Conservation (phyloP, 1,284 basidiomycete species). For the Cutaneotrichosporon sp. region DNA sequence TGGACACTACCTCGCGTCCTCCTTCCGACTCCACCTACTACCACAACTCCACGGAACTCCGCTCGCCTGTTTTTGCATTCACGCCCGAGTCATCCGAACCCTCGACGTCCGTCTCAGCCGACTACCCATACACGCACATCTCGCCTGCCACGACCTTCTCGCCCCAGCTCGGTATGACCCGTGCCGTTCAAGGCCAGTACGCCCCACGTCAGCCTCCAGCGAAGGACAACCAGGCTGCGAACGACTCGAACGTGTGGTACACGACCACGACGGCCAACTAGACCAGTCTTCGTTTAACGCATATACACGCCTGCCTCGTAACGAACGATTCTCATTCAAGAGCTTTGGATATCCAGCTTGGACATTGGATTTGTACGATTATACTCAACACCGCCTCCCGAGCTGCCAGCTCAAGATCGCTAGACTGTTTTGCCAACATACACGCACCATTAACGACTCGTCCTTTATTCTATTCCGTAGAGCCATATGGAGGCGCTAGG, state of each 20-base stretch:
- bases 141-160: constrained; percentile 22
- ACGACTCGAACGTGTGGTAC: constrained; percentile 10
- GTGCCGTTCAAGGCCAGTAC: constrained; percentile 6
- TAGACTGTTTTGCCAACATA: not conserved
- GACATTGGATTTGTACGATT: constrained; percentile 8
- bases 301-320: constrained; percentile 1
- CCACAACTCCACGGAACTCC: constrained; percentile 10
- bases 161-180: constrained; percentile 9
- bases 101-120: constrained; percentile 10
- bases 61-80: constrained; percentile 20
- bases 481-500: not conserved
- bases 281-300: constrained; percentile 6
- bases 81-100: constrained; percentile 19
- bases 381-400: not conserved
- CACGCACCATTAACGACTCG: not conserved
- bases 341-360: constrained; percentile 8
- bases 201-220: constrained; percentile 6
- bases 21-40: constrained; percentile 6
- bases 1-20: not conserved
- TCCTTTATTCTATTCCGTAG: not conserved
- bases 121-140: constrained; percentile 27
- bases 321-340: constrained; percentile 2
- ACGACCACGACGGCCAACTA: constrained; percentile 4
- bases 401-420: not conserved
- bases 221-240: constrained; percentile 2